These are phyloP conservation scores for Pseudonectria foliicola DNA, from an alignment of 2,329 filamentous ascomycete genomes.

Conservation along the genomic window DNA sequence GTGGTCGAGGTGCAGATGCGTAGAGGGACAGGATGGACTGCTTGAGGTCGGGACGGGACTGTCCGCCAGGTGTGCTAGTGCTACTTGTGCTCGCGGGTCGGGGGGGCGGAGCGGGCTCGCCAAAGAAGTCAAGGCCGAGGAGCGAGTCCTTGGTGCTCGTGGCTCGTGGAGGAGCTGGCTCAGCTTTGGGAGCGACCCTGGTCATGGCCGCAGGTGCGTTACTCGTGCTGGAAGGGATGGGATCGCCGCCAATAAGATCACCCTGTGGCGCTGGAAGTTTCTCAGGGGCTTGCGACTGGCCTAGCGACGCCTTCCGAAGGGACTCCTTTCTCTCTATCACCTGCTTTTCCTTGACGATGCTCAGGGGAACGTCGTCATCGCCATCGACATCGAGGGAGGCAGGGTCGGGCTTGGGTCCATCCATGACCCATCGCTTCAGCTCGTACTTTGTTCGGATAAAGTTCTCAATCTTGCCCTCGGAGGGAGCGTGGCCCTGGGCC, in stretches of 20 bases:
- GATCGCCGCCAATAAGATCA: slow-evolving; percentile 78
- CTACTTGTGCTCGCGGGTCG: slow-evolving; percentile 77
- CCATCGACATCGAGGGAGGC: slow-evolving; percentile 73
- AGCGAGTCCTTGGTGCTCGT: slow-evolving; percentile 81
- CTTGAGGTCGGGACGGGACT: slow-evolving; percentile 87
- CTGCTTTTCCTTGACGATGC: slow-evolving; percentile 60
- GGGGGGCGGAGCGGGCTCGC: slow-evolving; percentile 62
- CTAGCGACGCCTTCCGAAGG: slow-evolving; percentile 52
- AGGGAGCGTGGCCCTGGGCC: slow-evolving; percentile 82
- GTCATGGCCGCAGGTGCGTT: slow-evolving; percentile 60
- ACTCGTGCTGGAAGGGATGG: slow-evolving; percentile 62
- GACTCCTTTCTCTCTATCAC: slow-evolving; percentile 53
- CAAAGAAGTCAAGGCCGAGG: slow-evolving; percentile 88
- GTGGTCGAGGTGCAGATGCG: slow-evolving; percentile 74
- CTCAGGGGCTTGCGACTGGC: slow-evolving; percentile 32
- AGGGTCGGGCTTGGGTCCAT: slow-evolving; percentile 91
- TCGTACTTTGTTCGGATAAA: slow-evolving; percentile 99
- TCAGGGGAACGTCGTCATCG: slow-evolving; percentile 71
- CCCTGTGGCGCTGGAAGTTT: slow-evolving; percentile 42
- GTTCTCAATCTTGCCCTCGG: slow-evolving; percentile 98
- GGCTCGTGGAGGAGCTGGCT: slow-evolving; percentile 58
- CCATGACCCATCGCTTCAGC: slow-evolving; percentile 99
- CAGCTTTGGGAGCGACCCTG: slow-evolving; percentile 52
- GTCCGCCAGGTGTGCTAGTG: slow-evolving; percentile 49
- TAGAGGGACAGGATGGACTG: slow-evolving; percentile 96